A percentile compares a stretch with the other conserved stretches of the same genome.
Evolutionary conservation across 179 eudicot genomes (phyloP).

Genomic region (Drosera spatulata): DNA sequence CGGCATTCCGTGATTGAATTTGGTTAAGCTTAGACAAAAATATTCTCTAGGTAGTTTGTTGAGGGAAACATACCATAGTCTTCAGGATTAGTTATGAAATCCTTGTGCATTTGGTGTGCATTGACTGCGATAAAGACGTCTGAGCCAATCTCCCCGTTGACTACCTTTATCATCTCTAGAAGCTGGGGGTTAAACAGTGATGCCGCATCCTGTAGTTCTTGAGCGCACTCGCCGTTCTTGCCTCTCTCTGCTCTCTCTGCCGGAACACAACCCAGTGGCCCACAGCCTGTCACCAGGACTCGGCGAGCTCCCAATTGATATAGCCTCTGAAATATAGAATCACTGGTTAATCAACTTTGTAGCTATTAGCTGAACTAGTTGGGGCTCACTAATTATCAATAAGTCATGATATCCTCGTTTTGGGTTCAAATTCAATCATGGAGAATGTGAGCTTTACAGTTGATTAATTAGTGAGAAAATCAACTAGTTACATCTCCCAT

Average conservation of each 20-base stretch:
- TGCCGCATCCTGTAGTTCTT: conserved; percentile 44
- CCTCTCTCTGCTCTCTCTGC: conserved; percentile 66
- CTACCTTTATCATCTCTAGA: conserved; percentile 22
- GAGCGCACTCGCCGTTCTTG: conserved; percentile 47
- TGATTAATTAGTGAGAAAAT: no score
- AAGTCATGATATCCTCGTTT: background rate
- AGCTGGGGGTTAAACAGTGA: conserved; percentile 65
- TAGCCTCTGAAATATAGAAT: conserved; percentile 32
- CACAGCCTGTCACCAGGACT: conserved; percentile 78
- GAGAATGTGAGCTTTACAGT: no score
- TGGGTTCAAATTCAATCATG: background rate
- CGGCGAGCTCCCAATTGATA: conserved; percentile 66
- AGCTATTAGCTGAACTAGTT: background rate
- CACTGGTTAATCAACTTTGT: background rate
- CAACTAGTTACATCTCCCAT: no score
- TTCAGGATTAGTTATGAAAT: conserved; percentile 53
- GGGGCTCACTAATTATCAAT: background rate
- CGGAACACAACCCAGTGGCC: conserved; percentile 84
- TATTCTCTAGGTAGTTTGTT: no score
- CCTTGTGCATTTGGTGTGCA: conserved; percentile 46
- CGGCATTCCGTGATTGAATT: background rate
- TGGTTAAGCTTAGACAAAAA: no score
- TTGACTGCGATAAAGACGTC: conserved; percentile 50
- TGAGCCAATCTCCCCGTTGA: conserved; percentile 48
- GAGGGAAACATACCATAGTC: conserved; percentile 37